A percentile compares a stretch with the other conserved stretches of the same genome.
These are phyloP conservation scores for Solidago caesia DNA, from an alignment of 129 eudicot species.

Conservation along the genomic window DNA sequence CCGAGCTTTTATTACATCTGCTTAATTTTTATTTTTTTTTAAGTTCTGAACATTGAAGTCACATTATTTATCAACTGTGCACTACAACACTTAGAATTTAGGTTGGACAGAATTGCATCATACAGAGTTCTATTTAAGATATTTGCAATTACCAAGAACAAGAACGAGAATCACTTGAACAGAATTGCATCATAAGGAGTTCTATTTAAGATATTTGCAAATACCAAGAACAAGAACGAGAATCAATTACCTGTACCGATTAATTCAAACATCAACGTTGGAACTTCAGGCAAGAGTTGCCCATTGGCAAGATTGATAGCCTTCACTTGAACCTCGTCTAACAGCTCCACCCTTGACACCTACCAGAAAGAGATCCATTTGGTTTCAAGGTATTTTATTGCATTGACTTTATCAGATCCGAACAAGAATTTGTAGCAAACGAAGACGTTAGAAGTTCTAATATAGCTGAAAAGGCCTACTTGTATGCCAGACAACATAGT, in stretches of 20 bases:
- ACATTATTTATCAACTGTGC: no score
- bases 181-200: no score
- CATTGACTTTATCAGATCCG: not conserved
- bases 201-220: not conserved
- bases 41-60: no score
- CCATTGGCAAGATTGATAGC: conserved; percentile 94
- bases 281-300: conserved; percentile 74
- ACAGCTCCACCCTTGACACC: conserved; percentile 98
- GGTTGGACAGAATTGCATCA: no score
- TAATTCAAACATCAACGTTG: conserved; percentile 95
- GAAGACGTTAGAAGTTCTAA: not conserved
- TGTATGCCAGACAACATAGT: conserved; percentile 96
- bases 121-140: not conserved
- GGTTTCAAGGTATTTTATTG: not conserved
- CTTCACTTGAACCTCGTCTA: conserved; percentile 93
- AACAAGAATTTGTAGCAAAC: conserved; percentile 10
- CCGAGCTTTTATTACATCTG: no score
- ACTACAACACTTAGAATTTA: no score
- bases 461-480: conserved; percentile 35
- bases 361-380: conserved; percentile 27
- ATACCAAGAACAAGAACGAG: not conserved
- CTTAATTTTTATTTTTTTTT: no score
- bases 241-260: conserved; percentile 74
- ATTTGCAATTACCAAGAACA: not conserved
- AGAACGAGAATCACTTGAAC: not conserved